These are phyloP conservation scores for Maudiozyma bulderi DNA, from an alignment of 805 yeast species.

Conservation along the genomic window DNA sequence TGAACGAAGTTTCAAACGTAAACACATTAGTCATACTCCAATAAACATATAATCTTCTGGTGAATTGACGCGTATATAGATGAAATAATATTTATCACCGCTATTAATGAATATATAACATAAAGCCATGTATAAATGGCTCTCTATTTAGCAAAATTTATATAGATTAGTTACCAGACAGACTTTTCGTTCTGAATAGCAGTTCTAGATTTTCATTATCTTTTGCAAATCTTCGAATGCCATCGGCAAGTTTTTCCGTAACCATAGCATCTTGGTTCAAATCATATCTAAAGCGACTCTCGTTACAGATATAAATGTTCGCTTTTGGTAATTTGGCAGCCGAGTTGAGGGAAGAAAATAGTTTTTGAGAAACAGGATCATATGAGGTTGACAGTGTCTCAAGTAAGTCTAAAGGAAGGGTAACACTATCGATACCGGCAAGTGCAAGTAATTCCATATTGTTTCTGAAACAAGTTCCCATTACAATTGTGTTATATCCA, in stretches of 20 bases:
- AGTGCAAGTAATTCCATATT: constrained; percentile 86
- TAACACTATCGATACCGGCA: constrained; percentile 92
- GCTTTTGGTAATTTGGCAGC: constrained; percentile 41
- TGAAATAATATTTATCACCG: too few species aligned
- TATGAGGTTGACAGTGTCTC: constrained; percentile 74
- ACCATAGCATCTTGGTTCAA: constrained; percentile 98
- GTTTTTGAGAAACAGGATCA: constrained; percentile 61
- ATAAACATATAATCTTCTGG: neutral
- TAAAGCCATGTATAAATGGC: too few species aligned
- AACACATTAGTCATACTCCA: neutral
- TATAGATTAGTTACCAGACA: neutral
- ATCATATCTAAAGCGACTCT: constrained; percentile 79
- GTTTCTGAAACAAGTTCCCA: constrained; percentile 99
- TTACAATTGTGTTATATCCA: constrained; percentile 91
- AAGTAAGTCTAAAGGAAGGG: constrained; percentile 84
- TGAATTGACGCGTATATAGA: neutral
- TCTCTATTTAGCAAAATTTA: neutral
- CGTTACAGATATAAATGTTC: constrained; percentile 75
- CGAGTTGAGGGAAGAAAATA: constrained; percentile 62
- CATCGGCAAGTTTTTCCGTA: constrained; percentile 93
- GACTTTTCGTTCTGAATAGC: neutral
- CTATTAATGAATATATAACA: too few species aligned
- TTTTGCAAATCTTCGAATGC: constrained; percentile 94
- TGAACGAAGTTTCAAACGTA: constrained; percentile 3
- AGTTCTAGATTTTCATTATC: constrained; percentile 75